Percentiles rank a stretch among this genome's conserved stretches.
phyloP scores from a whole-genome alignment of 495 filamentous ascomycete genomes.

The Gamarada debralockiae region DNA sequence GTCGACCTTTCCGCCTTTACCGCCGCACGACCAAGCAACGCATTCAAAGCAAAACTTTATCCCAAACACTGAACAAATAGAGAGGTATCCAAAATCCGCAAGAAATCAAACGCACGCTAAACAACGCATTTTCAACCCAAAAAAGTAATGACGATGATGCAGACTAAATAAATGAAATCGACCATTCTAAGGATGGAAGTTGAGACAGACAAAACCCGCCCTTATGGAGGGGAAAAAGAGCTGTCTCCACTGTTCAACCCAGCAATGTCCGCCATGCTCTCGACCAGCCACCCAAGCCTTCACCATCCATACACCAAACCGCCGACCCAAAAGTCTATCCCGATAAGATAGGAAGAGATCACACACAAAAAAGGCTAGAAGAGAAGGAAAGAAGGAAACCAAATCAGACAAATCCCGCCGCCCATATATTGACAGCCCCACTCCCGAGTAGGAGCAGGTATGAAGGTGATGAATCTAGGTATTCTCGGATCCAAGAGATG shows the following conservation, averaged over 20 bases:
- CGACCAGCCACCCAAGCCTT: not conserved
- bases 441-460: not conserved
- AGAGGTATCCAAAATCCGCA: not conserved
- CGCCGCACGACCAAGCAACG: not conserved
- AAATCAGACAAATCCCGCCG: slow-evolving; percentile 10
- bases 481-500: slow-evolving; percentile 15
- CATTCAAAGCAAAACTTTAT: not conserved
- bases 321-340: not conserved
- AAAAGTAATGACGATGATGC: not conserved
- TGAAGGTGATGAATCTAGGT: slow-evolving; percentile 6
- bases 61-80: not conserved
- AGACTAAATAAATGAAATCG: not conserved
- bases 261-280: not conserved
- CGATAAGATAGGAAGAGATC: slow-evolving; percentile 4
- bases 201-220: slow-evolving; percentile 18
- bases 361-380: not conserved
- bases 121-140: not conserved
- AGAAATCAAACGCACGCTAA: not conserved
- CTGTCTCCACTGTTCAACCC: slow-evolving; percentile 5
- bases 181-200: not conserved
- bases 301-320: not conserved
- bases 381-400: slow-evolving; percentile 4
- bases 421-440: slow-evolving; percentile 11
- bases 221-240: slow-evolving; percentile 22
- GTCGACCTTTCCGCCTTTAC: too few species aligned